Percentiles rank a stretch among this genome's conserved stretches.
phyloP scores from a whole-genome alignment of 139 green algal species.

The Yamagishiella unicocca region DNA sequence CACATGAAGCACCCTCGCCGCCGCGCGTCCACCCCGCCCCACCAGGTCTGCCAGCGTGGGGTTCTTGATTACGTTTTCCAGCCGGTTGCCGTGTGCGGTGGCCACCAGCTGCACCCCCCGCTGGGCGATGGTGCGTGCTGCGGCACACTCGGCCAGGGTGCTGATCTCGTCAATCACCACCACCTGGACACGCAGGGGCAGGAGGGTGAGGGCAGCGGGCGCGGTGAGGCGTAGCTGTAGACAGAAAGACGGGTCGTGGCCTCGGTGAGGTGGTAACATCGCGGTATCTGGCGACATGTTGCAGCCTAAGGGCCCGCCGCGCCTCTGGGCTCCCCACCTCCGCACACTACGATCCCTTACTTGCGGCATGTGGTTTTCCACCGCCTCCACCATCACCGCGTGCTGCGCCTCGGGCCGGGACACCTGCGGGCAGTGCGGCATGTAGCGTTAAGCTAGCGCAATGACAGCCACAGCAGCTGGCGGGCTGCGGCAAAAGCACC shows the following conservation, averaged over 20 bases:
- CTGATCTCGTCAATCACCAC: conserved; percentile 98
- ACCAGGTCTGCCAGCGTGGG: conserved; percentile 82
- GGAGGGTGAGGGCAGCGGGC: background rate
- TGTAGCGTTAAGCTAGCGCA: too few relatives aligned
- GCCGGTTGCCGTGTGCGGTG: conserved; percentile 95
- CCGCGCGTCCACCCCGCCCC: background rate
- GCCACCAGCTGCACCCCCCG: conserved; percentile 93
- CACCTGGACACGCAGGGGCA: conserved; percentile 65
- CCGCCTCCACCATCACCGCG: conserved; percentile 82
- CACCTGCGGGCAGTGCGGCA: conserved; percentile 51
- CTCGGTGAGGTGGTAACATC: too few relatives aligned
- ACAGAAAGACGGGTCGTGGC: too few relatives aligned
- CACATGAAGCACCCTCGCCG: too few relatives aligned
- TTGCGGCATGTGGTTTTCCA: conserved; percentile 97
- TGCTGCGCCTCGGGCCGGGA: conserved; percentile 64
- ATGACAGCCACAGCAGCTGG: too few relatives aligned
- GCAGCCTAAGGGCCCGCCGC: too few relatives aligned
- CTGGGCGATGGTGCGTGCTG: conserved; percentile 97
- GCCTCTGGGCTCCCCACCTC: background rate
- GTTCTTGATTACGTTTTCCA: conserved; percentile 99
- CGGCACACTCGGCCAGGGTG: conserved; percentile 92
- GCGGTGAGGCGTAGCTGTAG: too few relatives aligned
- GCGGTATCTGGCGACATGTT: too few relatives aligned
- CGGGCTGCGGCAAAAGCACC: too few relatives aligned
- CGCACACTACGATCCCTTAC: conserved; percentile 36